Base-by-base conservation (phyloP, 2,329 filamentous ascomycete genomes). In the Pseudogymnoascus sp. region DNA sequence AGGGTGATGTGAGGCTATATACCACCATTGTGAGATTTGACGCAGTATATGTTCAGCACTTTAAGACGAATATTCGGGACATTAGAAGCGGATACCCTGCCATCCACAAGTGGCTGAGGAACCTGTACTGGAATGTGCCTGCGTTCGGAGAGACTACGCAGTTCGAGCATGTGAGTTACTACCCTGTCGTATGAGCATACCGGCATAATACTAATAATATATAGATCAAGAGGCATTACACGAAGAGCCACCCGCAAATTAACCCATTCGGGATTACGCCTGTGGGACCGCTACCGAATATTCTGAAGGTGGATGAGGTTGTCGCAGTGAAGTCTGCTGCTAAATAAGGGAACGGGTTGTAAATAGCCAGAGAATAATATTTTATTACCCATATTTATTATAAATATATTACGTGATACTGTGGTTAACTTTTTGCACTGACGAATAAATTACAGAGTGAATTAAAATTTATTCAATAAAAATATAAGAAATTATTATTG, bases 161-260 rank as follows among this genome's bases (percentile, higher is more conserved):
- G 40, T 62, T 62, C 4, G 60, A 62, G 29, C 60, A 62, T 42
- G 38, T 91, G n/a, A 83, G 50, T 56, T 33, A 33, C 10, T 33
- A 4, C n/a, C 15, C 29, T 33, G 5, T 2, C 19, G 3, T 33
- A 33, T 56, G 9, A n/a, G 19, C n/a, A 33, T 33, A 56, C n/a
- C 19, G n/a, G n/a, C 29, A 33, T 33, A 5, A 56, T 56, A 73
- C 72, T 0, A 65, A 74, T 61, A 73, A 69, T 50, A 69, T 67
- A 29, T 70, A 74, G 67, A 74, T 93, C 21, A 84, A 97, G 75
- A 96, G 96, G 74, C 85, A 96, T 75, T 95, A 99, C 77, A 97
- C 97, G 79, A 97, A 96, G 84, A 88, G 80, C 75, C 85, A 88
- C 74, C 68, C 68, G 9, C 82, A 88, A 77, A 88, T 89, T 73